These are phyloP conservation scores for Hibiscus mutabilis DNA, from an alignment of 345 rosid genomes.

Conservation along the genomic window DNA sequence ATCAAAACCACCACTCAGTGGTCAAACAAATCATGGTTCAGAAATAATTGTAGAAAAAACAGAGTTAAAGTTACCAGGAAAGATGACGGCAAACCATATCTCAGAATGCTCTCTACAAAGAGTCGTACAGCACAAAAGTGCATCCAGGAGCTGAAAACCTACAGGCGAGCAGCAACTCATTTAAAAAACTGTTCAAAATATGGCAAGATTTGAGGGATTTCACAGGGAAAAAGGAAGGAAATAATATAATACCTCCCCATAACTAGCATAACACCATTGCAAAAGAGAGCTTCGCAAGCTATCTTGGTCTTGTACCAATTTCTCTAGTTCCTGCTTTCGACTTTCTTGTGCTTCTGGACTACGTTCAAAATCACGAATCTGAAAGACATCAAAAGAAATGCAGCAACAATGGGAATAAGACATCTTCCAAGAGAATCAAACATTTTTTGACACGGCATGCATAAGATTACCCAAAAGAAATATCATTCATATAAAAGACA, in stretches of 20 bases:
- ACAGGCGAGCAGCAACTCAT: slow-evolving; percentile 17
- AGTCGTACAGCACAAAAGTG: slow-evolving; percentile 94
- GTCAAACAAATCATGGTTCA: not conserved
- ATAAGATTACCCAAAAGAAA: not conserved
- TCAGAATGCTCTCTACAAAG: slow-evolving; percentile 89
- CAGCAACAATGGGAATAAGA: slow-evolving; percentile 5
- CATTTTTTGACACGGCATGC: not conserved
- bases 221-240: not conserved
- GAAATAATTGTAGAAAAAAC: not conserved
- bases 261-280: slow-evolving; percentile 96
- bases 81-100: slow-evolving; percentile 95
- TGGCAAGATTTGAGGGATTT: not conserved
- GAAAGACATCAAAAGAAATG: slow-evolving; percentile 17
- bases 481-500: not conserved
- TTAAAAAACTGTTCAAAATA: not conserved
- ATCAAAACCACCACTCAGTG: slow-evolving; percentile 14
- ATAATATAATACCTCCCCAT: slow-evolving; percentile 66
- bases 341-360: slow-evolving; percentile 80
- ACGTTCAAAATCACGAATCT: slow-evolving; percentile 91
- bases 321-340: slow-evolving; percentile 79
- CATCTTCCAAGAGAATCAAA: not conserved
- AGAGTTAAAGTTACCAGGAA: slow-evolving; percentile 59
- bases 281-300: slow-evolving; percentile 77
- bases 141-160: slow-evolving; percentile 99
- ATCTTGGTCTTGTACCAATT: slow-evolving; percentile 69